Conservation (phyloP, 1,284 basidiomycete species). For the Puccinia novopanici region DNA sequence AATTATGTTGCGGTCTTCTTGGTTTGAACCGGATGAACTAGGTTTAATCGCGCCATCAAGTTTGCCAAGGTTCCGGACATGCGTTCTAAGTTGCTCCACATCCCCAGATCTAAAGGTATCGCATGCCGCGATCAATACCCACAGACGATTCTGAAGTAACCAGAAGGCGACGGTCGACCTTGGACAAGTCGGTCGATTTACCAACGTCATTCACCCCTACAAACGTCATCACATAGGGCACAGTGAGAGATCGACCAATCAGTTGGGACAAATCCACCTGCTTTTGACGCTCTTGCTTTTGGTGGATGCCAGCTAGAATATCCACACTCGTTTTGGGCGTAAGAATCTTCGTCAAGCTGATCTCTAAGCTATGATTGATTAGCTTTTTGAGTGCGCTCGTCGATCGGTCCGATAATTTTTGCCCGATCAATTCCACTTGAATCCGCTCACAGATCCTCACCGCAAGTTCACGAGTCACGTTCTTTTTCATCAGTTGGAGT, state of each 20-base stretch:
- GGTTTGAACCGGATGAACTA: slow-evolving; percentile 56
- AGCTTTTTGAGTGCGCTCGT: slow-evolving; percentile 82
- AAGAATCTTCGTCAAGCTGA: slow-evolving; percentile 85
- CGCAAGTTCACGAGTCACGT: slow-evolving; percentile 92
- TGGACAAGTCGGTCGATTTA: slow-evolving; percentile 95
- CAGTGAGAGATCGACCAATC: not conserved
- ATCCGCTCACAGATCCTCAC: slow-evolving; percentile 93
- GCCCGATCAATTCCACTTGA: slow-evolving; percentile 81
- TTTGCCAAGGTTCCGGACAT: slow-evolving; percentile 90
- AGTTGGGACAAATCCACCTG: slow-evolving; percentile 57
- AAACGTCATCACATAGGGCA: slow-evolving; percentile 89
- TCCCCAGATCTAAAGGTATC: slow-evolving; percentile 98
- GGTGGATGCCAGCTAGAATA: slow-evolving; percentile 71
- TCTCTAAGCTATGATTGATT: slow-evolving; percentile 79
- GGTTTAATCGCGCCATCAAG: slow-evolving; percentile 65
- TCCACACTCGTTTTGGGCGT: slow-evolving; percentile 97
- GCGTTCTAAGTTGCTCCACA: slow-evolving; percentile 94
- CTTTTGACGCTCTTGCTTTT: slow-evolving; percentile 63
- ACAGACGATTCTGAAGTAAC: slow-evolving; percentile 90
- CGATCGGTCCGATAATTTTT: slow-evolving; percentile 68
- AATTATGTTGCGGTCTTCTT: slow-evolving; percentile 63
- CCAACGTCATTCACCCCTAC: slow-evolving; percentile 99
- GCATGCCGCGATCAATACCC: slow-evolving; percentile 95
- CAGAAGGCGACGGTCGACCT: slow-evolving; percentile 99
- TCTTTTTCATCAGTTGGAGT: slow-evolving; percentile 96